Conservation (phyloP, 1,284 basidiomycete species). For the Megacollybia platyphylla region DNA sequence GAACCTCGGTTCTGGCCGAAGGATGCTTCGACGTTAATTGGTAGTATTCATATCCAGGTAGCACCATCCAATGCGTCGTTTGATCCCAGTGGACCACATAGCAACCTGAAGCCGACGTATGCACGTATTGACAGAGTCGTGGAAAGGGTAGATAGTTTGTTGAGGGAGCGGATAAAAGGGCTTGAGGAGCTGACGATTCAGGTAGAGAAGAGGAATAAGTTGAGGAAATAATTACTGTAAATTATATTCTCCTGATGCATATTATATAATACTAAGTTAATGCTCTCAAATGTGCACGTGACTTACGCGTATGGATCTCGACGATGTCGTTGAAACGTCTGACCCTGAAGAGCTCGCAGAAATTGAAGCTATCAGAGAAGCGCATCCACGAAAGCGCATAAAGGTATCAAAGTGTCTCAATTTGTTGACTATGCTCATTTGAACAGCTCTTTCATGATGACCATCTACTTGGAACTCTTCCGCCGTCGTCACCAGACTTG, state of each 20-base stretch:
- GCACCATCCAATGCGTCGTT: conserved; percentile 38
- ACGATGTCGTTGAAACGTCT: conserved; percentile 47
- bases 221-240: conserved; percentile 3
- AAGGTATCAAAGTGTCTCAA: conserved; percentile 14
- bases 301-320: conserved; percentile 8
- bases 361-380: conserved; percentile 10
- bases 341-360: conserved; percentile 43
- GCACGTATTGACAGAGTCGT: conserved; percentile 60
- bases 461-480: neutral
- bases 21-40: conserved; percentile 76
- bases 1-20: conserved; percentile 93
- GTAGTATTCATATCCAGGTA: conserved; percentile 84
- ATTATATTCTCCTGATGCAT: neutral
- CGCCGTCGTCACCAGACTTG: neutral
- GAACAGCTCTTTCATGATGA: neutral
- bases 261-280: neutral
- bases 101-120: conserved; percentile 34
- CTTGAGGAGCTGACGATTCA: conserved; percentile 84
- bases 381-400: conserved; percentile 17
- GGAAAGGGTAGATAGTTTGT: conserved; percentile 58
- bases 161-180: conserved; percentile 64
- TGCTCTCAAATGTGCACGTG: too few relatives aligned
- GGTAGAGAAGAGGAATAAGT: conserved; percentile 31
- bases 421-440: conserved; percentile 7
- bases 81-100: conserved; percentile 43